phyloP scores from a whole-genome alignment of 2,329 filamentous ascomycete genomes.

The Cryphonectria carpinicola region DNA sequence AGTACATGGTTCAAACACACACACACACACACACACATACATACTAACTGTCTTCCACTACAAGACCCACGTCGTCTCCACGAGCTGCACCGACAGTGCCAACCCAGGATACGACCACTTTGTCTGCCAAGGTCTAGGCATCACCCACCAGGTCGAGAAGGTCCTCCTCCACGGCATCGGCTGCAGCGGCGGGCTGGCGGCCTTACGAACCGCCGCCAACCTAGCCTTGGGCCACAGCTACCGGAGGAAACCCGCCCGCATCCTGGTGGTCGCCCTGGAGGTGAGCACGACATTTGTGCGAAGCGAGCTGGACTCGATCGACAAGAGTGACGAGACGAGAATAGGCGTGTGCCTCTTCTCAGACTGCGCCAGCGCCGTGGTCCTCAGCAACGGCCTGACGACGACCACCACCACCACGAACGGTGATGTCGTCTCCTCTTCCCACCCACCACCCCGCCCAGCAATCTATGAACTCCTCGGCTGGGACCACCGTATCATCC shows the following conservation, averaged over 20 bases:
- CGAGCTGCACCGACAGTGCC: constrained; percentile 70
- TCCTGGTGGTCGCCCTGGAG: constrained; percentile 69
- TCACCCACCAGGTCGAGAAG: constrained; percentile 64
- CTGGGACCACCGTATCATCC: constrained; percentile 67
- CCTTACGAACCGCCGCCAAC: constrained; percentile 66
- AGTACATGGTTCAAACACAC: constrained; percentile 1
- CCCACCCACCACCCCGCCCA: constrained; percentile 38
- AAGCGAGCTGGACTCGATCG: constrained; percentile 67
- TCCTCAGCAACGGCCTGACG: constrained; percentile 65
- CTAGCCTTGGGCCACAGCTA: constrained; percentile 66
- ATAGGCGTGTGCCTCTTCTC: constrained; percentile 71
- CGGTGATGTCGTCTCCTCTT: constrained; percentile 1
- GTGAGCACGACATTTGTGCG: constrained; percentile 64
- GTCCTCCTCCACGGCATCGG: constrained; percentile 69
- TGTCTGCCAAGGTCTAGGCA: constrained; percentile 61
- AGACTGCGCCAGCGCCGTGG: constrained; percentile 68
- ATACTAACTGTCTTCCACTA: not conserved
- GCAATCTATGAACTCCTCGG: constrained; percentile 63
- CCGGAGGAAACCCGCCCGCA: constrained; percentile 61
- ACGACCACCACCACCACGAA: constrained; percentile 39
- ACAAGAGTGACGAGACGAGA: constrained; percentile 61
- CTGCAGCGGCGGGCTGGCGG: constrained; percentile 66
- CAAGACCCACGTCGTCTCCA: constrained; percentile 67
- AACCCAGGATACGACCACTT: constrained; percentile 72
- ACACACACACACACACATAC: not conserved